Conservation (phyloP, 2,329 filamentous ascomycete species). For the Scedosporium dehoogii region DNA sequence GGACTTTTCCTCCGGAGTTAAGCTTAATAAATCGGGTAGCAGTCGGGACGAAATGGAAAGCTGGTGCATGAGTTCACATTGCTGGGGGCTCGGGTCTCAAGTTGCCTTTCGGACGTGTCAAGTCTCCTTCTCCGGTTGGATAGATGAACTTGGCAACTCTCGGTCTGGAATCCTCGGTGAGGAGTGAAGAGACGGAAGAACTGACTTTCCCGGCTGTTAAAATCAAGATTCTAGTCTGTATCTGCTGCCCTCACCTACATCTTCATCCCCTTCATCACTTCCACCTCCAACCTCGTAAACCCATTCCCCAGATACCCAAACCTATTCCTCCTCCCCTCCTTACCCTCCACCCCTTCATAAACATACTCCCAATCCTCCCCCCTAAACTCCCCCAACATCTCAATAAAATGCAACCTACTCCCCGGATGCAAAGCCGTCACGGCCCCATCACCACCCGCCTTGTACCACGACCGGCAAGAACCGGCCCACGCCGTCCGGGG, state of each 20-base stretch:
- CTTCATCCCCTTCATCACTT: constrained; percentile 6
- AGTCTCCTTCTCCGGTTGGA: neutral
- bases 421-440: constrained; percentile 42
- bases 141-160: too few species aligned
- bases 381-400: constrained; percentile 39
- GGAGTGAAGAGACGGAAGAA: neutral
- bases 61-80: too few species aligned
- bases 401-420: constrained; percentile 40
- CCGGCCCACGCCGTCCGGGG: constrained; percentile 41
- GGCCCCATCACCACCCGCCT: constrained; percentile 32
- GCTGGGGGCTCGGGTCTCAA: neutral
- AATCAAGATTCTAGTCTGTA: too few species aligned
- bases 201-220: too few species aligned
- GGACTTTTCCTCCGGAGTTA: too few species aligned
- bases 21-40: too few species aligned
- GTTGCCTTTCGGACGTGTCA: neutral
- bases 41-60: too few species aligned
- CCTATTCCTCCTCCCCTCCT: constrained; percentile 25
- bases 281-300: constrained; percentile 34
- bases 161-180: too few species aligned
- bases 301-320: constrained; percentile 45
- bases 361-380: constrained; percentile 45
- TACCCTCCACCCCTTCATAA: too few species aligned
- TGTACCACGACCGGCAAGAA: constrained; percentile 41
- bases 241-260: neutral